Evolutionary conservation across 306 rosid species (phyloP), one percentile per base, ranked within the genome.

Genomic region (Prosopis cineraria): DNA sequence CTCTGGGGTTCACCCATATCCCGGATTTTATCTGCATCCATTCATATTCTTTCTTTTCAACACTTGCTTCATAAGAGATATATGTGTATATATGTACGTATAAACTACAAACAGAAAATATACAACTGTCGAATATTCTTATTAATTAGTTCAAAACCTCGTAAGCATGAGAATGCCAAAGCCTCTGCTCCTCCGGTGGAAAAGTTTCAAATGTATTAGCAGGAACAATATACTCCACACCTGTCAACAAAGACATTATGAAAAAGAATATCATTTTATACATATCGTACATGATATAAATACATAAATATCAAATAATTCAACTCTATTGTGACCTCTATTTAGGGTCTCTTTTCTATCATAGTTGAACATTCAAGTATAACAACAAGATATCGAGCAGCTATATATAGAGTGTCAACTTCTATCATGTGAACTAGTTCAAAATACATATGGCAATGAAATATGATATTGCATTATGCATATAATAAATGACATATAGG

Each of bases 131-230:
- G 20, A 52, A 10, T n/a, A n/a, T 20, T 12, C 19, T 6, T 41
- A 24, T 34, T n/a, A n/a, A 55, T 6, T 27, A 52, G 22, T 2
- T 6, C 27, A 77, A 36, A 82, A 89, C 94, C 93, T 94, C 98
- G 39, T 89, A 88, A 55, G 97, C 93, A 81, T 94, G 98, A 45
- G 98, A 89, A 50, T 91, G 97, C 96, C 96, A 91, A 45, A 91
- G 94, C 79, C 88, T 91, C 78, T 94, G 91, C 73, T 90, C 98
- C 47, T 94, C 94, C 4, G 87, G 89, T 45, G 94, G 82, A 56
- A 94, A 40, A 72, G 74, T 52, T 58, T 94, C 97, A 71, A 75
- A 90, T 7, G 89, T 40, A 2, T 65, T 11, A 74, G 78, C 85
- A 29, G 91, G 84, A 24, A 94, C 77, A 0, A 92, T 77, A 39